phyloP scores from a whole-genome alignment of 345 rosid species.

The Populus davidiana region DNA sequence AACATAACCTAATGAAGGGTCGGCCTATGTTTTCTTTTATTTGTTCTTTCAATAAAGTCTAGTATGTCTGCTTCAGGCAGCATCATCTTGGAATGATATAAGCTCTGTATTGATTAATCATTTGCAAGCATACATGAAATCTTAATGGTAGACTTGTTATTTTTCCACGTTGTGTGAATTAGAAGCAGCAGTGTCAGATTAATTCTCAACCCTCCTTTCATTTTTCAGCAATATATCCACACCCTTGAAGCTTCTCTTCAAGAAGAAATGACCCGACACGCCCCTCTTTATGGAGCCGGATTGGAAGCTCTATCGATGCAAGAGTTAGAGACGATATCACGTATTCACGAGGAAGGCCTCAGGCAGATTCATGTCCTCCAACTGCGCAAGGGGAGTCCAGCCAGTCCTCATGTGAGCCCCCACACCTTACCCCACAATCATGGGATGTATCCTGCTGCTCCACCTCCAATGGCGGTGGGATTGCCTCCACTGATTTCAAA shows the following conservation, averaged over 20 bases:
- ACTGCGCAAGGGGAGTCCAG: slow-evolving; percentile 74
- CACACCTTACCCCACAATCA: slow-evolving; percentile 60
- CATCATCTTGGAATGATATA: background rate
- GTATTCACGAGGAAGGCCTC: slow-evolving; percentile 93
- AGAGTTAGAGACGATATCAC: slow-evolving; percentile 82
- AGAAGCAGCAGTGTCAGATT: background rate
- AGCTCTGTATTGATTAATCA: background rate
- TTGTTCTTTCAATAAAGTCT: background rate
- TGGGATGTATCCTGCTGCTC: slow-evolving; percentile 61
- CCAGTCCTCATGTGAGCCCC: slow-evolving; percentile 61
- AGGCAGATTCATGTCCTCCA: slow-evolving; percentile 78
- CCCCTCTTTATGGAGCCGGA: slow-evolving; percentile 94
- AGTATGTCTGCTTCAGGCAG: background rate
- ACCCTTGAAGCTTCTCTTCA: slow-evolving; percentile 66
- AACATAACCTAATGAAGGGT: background rate
- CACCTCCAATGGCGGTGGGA: slow-evolving; percentile 69
- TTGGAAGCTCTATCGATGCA: slow-evolving; percentile 84
- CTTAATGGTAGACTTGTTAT: background rate
- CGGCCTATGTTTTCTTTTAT: background rate
- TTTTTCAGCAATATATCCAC: slow-evolving; percentile 81
- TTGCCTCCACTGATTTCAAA: slow-evolving; percentile 66
- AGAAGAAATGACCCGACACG: slow-evolving; percentile 88
- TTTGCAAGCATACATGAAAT: background rate
- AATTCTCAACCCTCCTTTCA: background rate
- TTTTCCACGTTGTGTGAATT: background rate